Evolutionary conservation across 208 protist genomes (phyloP).

Genomic region (Acanthamoeba triangularis): DNA sequence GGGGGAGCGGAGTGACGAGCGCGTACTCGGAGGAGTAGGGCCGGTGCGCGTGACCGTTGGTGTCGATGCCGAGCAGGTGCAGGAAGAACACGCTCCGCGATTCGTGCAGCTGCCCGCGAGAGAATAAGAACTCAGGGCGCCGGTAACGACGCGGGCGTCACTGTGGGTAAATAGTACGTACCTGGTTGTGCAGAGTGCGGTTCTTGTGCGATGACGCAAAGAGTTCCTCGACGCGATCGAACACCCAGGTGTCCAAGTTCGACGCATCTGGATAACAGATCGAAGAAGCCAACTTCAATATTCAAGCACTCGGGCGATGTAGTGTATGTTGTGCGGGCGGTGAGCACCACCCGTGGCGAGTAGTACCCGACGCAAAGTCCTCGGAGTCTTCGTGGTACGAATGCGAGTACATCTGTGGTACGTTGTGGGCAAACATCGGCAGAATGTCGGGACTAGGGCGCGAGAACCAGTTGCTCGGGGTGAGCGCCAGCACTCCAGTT

Average conservation of each 20-base stretch:
- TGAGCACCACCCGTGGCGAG: too few relatives aligned
- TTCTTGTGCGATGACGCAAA: constrained; percentile 79
- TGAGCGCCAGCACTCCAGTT: not conserved
- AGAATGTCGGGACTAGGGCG: constrained; percentile 88
- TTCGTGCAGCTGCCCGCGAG: not conserved
- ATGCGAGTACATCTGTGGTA: constrained; percentile 77
- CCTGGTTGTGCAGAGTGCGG: constrained; percentile 13
- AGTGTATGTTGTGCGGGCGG: too few relatives aligned
- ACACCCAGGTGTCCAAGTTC: constrained; percentile 91
- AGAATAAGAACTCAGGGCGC: not conserved
- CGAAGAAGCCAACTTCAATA: too few relatives aligned
- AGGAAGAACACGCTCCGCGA: constrained; percentile 89
- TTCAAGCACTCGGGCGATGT: too few relatives aligned
- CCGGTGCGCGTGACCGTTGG: constrained; percentile 88
- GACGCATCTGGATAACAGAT: constrained; percentile 81
- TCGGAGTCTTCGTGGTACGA: constrained; percentile 87
- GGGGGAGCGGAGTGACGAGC: constrained; percentile 21
- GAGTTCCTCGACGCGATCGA: constrained; percentile 86
- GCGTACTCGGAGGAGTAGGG: constrained; percentile 88
- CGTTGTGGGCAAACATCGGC: constrained; percentile 88
- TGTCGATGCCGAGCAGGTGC: constrained; percentile 92
- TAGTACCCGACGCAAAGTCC: constrained; percentile 84
- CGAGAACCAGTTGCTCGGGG: not conserved
- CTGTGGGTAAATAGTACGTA: not conserved
- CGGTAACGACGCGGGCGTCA: not conserved